phyloP scores from a whole-genome alignment of 257 asterid species.

The Thymus mandschuricus region DNA sequence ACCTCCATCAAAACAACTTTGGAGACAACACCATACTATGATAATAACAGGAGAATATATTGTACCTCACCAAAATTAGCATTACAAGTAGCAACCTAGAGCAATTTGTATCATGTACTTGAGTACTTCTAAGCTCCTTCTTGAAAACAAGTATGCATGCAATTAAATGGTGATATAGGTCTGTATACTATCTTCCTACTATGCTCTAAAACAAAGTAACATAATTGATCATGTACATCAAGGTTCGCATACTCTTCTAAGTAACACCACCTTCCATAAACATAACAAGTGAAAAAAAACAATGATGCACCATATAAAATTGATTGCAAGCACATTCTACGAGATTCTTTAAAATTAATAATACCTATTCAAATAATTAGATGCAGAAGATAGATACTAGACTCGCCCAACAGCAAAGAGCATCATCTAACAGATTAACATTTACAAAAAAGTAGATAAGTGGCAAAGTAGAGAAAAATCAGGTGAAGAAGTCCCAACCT shows the following conservation, averaged over 20 bases:
- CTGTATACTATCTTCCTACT: not conserved
- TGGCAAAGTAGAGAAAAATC: slow-evolving; percentile 10
- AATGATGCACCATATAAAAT: not conserved
- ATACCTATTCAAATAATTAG: not conserved
- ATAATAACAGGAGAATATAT: slow-evolving; percentile 15
- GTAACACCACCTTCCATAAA: not conserved
- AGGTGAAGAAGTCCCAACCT: slow-evolving; percentile 50
- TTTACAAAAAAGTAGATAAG: slow-evolving; percentile 11
- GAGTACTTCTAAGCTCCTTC: not conserved
- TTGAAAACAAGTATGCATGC: slow-evolving; percentile 1
- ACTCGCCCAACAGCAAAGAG: not conserved
- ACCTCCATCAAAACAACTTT: slow-evolving; percentile 8
- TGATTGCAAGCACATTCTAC: slow-evolving; percentile 17
- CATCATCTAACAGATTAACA: slow-evolving; percentile 5
- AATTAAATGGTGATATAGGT: no score
- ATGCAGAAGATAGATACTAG: slow-evolving; percentile 6
- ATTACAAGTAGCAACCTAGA: not conserved
- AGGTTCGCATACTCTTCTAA: not conserved
- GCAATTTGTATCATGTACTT: not conserved
- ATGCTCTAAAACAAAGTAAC: not conserved
- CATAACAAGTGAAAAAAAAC: no score
- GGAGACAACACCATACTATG: slow-evolving; percentile 1
- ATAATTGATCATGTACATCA: not conserved
- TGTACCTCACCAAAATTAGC: not conserved
- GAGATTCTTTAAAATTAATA: not conserved